phyloP scores from a whole-genome alignment of 805 yeast genomes.

The Ogataea paraovalis region DNA sequence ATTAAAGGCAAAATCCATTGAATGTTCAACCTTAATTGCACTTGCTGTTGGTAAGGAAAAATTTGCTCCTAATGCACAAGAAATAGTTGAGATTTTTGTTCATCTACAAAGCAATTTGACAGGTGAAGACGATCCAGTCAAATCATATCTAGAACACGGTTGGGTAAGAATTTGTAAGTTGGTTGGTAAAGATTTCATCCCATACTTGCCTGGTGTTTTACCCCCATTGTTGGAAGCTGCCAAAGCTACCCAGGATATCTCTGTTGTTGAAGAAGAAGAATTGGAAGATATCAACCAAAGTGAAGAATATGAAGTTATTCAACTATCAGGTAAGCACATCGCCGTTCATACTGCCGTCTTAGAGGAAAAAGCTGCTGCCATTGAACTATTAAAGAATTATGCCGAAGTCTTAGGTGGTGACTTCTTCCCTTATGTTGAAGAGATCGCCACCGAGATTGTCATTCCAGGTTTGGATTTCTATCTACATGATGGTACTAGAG shows the following conservation, averaged over 20 bases:
- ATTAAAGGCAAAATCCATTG: slow-evolving; percentile 89
- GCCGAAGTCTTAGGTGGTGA: slow-evolving; percentile 79
- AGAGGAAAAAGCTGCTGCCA: slow-evolving; percentile 91
- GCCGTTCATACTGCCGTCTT: slow-evolving; percentile 93
- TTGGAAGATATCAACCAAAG: slow-evolving; percentile 74
- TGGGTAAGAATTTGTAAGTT: slow-evolving; percentile 94
- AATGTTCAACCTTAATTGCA: slow-evolving; percentile 92
- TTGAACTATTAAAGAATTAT: slow-evolving; percentile 80
- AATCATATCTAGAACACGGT: slow-evolving; percentile 83
- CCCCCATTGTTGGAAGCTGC: slow-evolving; percentile 89
- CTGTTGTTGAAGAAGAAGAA: slow-evolving; percentile 85
- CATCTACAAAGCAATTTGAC: slow-evolving; percentile 54
- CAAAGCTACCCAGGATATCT: slow-evolving; percentile 83
- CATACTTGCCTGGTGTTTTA: slow-evolving; percentile 75
- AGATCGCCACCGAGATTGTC: slow-evolving; percentile 72
- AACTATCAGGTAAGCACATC: slow-evolving; percentile 84
- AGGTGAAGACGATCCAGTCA: slow-evolving; percentile 84
- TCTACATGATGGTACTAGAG: slow-evolving; percentile 91
- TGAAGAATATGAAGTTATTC: slow-evolving; percentile 94
- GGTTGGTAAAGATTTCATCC: slow-evolving; percentile 80
- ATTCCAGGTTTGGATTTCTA: slow-evolving; percentile 88
- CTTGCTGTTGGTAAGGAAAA: slow-evolving; percentile 92
- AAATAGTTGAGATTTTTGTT: slow-evolving; percentile 67
- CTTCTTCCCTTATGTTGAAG: slow-evolving; percentile 79
- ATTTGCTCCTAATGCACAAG: slow-evolving; percentile 70